Base-by-base conservation (phyloP, 345 rosid genomes). In the Euphorbia peplus region DNA sequence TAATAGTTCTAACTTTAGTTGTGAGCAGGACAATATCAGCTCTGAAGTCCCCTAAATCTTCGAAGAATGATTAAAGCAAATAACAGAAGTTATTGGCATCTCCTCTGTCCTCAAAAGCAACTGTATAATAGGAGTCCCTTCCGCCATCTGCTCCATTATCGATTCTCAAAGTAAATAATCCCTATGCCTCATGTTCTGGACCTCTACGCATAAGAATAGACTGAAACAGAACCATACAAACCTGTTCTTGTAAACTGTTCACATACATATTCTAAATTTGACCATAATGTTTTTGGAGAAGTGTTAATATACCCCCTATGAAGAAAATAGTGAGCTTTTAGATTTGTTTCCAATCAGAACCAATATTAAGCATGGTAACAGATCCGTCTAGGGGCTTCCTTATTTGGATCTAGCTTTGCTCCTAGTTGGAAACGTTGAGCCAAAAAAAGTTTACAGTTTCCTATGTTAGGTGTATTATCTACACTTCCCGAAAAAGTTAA, bases 31-130 rank as follows among this genome's bases (percentile, higher is more conserved):
- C 84, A 48, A 88, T 79, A 57, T 86, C 81, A 10, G 87, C 90
- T 32, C 54, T 75, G 78, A 90, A 93, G 68, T 81, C 86, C 18
- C 79, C 85, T 26, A 88, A 80, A 72, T 81, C 93, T 82, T 87
- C 93, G 32, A 90, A 90, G 78, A 67, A 76, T 25, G 87, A 77
- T 48, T 90, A 92, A 10, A 87, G 87, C 47, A 93, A 79, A 75
- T 66, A 77, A 68, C 90, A 89, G 72, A 89, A 90, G 83, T 90
- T 89, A 65, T 81, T 86, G 63, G 98, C 98, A 80, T 93, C 97
- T 47, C 52, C 73, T 50, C 64, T 89, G 71, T 87, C 89, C 83
- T 93, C 92, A 51, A 93, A 93, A 69, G 86, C 90, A 81, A 90
- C 55, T 12, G 76, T 77, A 56, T 77, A 83, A 18, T 88, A 68